Evolutionary conservation across 371 early-diverging fungal genomes (phyloP), one percentile per base, ranked within the genome.

Genomic region (Lichtheimia ramosa): DNA sequence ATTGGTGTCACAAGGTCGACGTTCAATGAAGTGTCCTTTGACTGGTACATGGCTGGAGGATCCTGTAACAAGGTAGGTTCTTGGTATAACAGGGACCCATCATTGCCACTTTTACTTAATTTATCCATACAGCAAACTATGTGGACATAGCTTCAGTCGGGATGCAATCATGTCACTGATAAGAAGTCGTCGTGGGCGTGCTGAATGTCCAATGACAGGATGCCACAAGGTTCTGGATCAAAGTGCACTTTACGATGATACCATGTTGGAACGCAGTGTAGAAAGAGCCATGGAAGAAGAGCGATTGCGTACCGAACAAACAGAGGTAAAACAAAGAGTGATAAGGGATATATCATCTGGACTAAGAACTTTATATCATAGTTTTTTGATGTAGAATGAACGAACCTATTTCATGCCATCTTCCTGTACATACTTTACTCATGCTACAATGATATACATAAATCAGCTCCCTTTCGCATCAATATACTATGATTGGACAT

Each of bases 231-330:
- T 46, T 18, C 10, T 46, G 16, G 46, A 46, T n/a, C 46, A 46
- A 5, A 21, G 5, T 16, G n/a, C 46, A 18, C 10, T 46, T 46
- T 46, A 46, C 21, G 46, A 46, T 6, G 46, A 46, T 46, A 46
- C 46, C n/a, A 46, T 46, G 46, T n/a, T 46, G 10, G 46, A 46
- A 46, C 46, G 46, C 15, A 46, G n/a, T n/a, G 46, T 46, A 14
- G 46, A n/a, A 46, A n/a, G 46, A 46, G 46, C 46, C n/a, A 46
- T n/a, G 46, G 46, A 46, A 14, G 46, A 46, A 21, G 46, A 46
- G 5, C 21, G 18, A 5, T 18, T 46, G 18, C 46, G 46, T 46
- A n/a, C 46, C 46, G 21, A 21, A 46, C 46, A 18, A 46, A 21
- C 46, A 21, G n/a, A 46, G 21, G 46, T 18, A 21, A 21, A 46